Base-by-base conservation (phyloP, 441 rosid species). In the Jatropha multifida region DNA sequence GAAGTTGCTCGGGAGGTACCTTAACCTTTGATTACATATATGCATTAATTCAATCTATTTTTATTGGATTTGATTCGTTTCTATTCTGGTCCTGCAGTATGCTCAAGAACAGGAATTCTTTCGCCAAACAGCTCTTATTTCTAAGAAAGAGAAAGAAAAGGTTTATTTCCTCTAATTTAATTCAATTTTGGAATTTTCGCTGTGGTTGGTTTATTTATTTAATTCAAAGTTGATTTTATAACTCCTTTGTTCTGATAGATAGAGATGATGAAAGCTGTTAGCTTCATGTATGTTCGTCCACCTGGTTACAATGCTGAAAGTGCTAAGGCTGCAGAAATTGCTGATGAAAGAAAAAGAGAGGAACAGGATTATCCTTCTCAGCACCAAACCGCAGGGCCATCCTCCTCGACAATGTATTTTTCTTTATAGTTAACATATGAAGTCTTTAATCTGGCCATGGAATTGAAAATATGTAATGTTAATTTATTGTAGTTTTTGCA, bases 261-360 rank as follows among this genome's bases (percentile, higher is more conserved):
- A 32, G 97, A 93, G 83, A 90, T 82, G 56, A 90, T 95, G 95
- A 89, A 93, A 89, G 98, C 97, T n/a, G 97, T 95, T 69, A 93
- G 98, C 81, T 95, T 95, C 77, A 93, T 95, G 98, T 95, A 93
- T 78, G 89, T 95, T 76, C 94, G 97, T 1, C 98, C 99, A 3
- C 99, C 97, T 69, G 96, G 99, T 51, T 95, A 88, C 79, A 90
- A 89, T 84, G 86, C 97, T 7, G 99, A 95, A 81, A 95, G 97
- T 80, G 98, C 98, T 73, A 95, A 92, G 85, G 97, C 94, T 46
- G 98, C 99, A 3, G 98, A 93, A 79, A 68, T 89, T 76, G 87
- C 87, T 0, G 97, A 83, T 77, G 92, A 88, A 73, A 82, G 73
- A 76, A 85, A 81, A 74, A 79, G 10, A 56, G 71, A 74, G 77